Conservation (phyloP, 176 grass and related monocot species). For the Phyllostachys edulis region DNA sequence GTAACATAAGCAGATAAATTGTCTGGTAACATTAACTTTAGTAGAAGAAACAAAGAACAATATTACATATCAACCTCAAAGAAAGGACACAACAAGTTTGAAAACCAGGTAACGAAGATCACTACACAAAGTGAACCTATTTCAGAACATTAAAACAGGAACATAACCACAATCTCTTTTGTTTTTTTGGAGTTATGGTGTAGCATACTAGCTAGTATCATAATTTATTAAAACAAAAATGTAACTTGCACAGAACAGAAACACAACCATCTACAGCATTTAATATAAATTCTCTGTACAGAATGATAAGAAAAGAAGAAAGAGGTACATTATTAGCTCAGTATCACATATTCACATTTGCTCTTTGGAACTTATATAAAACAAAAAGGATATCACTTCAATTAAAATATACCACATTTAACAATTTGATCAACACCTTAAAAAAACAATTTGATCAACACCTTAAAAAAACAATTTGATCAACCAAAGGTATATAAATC, state of each 20-base stretch:
- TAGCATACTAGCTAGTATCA: neutral
- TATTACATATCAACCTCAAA: constrained; percentile 18
- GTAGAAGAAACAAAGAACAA: constrained; percentile 5
- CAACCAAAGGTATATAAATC: constrained; percentile 2
- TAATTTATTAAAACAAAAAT: neutral
- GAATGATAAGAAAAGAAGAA: constrained; percentile 5
- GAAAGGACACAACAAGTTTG: neutral
- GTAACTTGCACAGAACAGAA: neutral
- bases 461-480: neutral
- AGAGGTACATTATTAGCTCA: neutral
- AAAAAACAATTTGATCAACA: constrained; percentile 8
- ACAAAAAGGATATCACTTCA: neutral
- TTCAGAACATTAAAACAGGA: constrained; percentile 16
- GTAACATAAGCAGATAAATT: neutral
- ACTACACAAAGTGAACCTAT: neutral
- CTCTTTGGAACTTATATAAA: constrained; percentile 2
- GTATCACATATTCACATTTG: neutral
- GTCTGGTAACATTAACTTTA: constrained; percentile 2
- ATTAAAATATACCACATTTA: neutral
- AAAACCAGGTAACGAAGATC: constrained; percentile 2
- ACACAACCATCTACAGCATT: constrained; percentile 7
- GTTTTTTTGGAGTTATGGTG: neutral
- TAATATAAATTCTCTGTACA: constrained; percentile 13
- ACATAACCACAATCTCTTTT: neutral
- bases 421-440: constrained; percentile 1